Base-by-base conservation (phyloP, 108 stramenopile species). In the Skeletonema potamos region DNA sequence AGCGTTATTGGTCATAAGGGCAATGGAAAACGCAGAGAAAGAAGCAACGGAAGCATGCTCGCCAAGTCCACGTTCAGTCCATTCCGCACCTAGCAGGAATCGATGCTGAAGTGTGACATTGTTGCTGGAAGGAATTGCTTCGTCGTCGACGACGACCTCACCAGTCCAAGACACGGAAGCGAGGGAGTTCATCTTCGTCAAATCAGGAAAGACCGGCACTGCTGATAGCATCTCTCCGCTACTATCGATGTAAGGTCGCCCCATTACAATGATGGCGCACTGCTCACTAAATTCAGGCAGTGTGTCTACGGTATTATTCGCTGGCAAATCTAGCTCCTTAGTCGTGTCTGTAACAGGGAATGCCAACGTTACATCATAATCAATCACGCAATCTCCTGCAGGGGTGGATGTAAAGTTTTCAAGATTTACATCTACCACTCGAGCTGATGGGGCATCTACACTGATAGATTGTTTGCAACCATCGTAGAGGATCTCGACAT, bases 1-100 rank as follows among this genome's bases (percentile, higher is more conserved):
- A 41, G 87, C 84, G 36, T 72, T 62, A 46, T 85, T 87, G 58
- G 87, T 77, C 87, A 87, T 87, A 22, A 87, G 76, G 0, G 86
- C 82, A 63, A 87, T 84, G 13, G 82, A 62, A 76, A 85, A 87
- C 13, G 84, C 86, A 27, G 86, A 74, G 60, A 87, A 87, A 10
- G 86, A 84, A 26, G 86, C 79, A 33, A 87, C 80, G n/a, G 86
- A 87, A 5, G 86, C 67, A 58, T 87, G 86, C 59, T 87, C 86
- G 0, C 84, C 86, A 27, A 87, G 34, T n/a, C 82, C 84, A 13
- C 86, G 73, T 34, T 76, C 57, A n/a, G 70, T 66, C 86, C 86
- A 87, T 44, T 75, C 74, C 29, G 81, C 72, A 13, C 82, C 84
- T 28, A 84, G 68, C 58, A 51, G 48, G 48, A 62, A 54, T 12